Evolutionary conservation across 208 protist genomes (phyloP).

Genomic region (Porcisia hertigi): DNA sequence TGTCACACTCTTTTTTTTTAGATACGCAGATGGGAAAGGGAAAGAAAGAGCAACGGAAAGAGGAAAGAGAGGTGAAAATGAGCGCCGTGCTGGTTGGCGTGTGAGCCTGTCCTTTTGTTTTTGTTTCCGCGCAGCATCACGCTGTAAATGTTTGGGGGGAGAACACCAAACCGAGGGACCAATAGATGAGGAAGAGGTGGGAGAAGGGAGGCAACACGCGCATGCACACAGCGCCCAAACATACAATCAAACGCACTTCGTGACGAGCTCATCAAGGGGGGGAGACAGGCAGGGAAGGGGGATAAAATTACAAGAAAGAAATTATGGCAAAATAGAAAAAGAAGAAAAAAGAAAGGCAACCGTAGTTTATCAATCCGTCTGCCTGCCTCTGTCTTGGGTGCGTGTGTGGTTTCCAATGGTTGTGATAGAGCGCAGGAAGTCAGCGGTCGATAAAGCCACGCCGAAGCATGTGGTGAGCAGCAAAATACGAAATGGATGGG

Average conservation of each 20-base stretch:
- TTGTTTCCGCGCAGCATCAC: not conserved
- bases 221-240: too few species aligned
- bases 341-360: constrained; percentile 6
- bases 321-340: constrained; percentile 1
- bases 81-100: not conserved
- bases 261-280: not conserved
- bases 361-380: not conserved
- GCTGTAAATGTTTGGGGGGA: not conserved
- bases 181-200: not conserved
- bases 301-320: constrained; percentile 7
- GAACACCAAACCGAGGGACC: not conserved
- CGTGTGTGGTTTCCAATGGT: not conserved
- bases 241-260: too few species aligned
- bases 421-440: not conserved
- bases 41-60: not conserved
- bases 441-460: not conserved
- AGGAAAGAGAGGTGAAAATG: not conserved
- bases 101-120: not conserved
- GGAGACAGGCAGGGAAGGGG: not conserved
- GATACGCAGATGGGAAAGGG: not conserved
- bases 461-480: not conserved
- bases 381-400: not conserved
- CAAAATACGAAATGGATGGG: not conserved
- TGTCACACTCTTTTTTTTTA: not conserved
- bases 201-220: not conserved